Percentiles rank a stretch among this genome's conserved stretches.
phyloP scores from a whole-genome alignment of 2,329 filamentous ascomycete genomes.

The Botrytis deweyae region DNA sequence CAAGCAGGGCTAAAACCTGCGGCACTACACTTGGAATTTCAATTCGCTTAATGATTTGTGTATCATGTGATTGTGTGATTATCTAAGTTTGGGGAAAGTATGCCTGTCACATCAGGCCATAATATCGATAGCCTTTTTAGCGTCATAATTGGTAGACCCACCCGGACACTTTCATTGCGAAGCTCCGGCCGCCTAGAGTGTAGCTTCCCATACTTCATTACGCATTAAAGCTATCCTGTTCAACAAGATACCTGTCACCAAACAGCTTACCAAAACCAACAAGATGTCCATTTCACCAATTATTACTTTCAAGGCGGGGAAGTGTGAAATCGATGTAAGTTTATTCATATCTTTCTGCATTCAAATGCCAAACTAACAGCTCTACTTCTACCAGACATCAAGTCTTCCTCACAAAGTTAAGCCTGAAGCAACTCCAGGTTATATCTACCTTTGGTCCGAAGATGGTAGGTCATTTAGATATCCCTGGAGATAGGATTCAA shows the following conservation, averaged over 20 bases:
- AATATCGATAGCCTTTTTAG: neutral
- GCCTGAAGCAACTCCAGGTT: slow-evolving; percentile 71
- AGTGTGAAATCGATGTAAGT: slow-evolving; percentile 80
- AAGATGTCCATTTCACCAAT: slow-evolving; percentile 81
- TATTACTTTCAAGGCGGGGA: slow-evolving; percentile 95
- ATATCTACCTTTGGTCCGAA: slow-evolving; percentile 88
- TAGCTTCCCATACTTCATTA: slow-evolving; percentile 18
- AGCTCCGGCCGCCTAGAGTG: slow-evolving; percentile 22
- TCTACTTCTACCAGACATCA: slow-evolving; percentile 45
- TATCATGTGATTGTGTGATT: slow-evolving; percentile 18
- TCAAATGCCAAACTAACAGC: slow-evolving; percentile 22
- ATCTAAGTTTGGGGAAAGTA: neutral
- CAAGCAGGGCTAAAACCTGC: slow-evolving; percentile 22
- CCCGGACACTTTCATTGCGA: slow-evolving; percentile 18
- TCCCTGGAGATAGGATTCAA: neutral
- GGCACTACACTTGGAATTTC: slow-evolving; percentile 20
- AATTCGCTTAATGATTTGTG: slow-evolving; percentile 23
- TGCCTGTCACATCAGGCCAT: neutral
- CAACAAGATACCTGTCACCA: slow-evolving; percentile 10
- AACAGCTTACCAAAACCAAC: slow-evolving; percentile 23
- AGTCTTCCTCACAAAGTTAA: slow-evolving; percentile 69
- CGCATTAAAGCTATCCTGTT: slow-evolving; percentile 6
- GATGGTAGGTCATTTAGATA: slow-evolving; percentile 61
- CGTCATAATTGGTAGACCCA: slow-evolving; percentile 19
- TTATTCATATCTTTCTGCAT: slow-evolving; percentile 23